Conservation (phyloP, 352 stramenopile species). For the Globisporangium megalacanthum region DNA sequence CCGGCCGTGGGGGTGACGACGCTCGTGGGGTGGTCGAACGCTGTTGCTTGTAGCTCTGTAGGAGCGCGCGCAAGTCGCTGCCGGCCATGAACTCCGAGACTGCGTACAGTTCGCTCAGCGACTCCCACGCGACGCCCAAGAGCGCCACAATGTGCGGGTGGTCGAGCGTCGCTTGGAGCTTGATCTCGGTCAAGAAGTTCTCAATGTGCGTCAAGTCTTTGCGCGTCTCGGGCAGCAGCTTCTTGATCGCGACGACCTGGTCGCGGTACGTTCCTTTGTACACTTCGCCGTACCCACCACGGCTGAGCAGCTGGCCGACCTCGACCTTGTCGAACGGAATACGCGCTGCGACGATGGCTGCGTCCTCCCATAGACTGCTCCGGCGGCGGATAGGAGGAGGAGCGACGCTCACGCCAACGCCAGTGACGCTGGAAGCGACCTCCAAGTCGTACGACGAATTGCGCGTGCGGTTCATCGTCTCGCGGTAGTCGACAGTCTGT, state of each 20-base stretch:
- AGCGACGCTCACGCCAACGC: not conserved
- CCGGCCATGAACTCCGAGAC: constrained; percentile 56
- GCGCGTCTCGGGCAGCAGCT: constrained; percentile 29
- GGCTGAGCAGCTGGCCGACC: constrained; percentile 24
- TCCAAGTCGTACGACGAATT: constrained; percentile 7
- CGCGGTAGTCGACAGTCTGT: not conserved
- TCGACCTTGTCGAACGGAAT: constrained; percentile 35
- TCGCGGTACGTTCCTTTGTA: constrained; percentile 28
- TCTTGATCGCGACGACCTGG: constrained; percentile 34
- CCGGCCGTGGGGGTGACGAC: constrained; percentile 3
- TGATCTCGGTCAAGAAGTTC: constrained; percentile 35
- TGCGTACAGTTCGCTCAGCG: constrained; percentile 38
- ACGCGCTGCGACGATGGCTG: constrained; percentile 27
- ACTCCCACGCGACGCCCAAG: constrained; percentile 50
- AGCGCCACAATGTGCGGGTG: constrained; percentile 50
- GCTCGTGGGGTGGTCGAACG: not conserved
- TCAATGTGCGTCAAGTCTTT: constrained; percentile 36
- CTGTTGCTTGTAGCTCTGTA: constrained; percentile 18
- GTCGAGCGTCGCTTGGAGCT: constrained; percentile 32
- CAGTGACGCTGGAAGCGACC: not conserved
- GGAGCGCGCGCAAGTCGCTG: constrained; percentile 36
- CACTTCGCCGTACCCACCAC: constrained; percentile 32
- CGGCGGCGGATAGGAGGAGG: not conserved
- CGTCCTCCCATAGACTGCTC: constrained; percentile 28
- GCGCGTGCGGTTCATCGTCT: constrained; percentile 7